Percentiles rank a stretch among this genome's conserved stretches.
Evolutionary conservation across 495 filamentous ascomycete genomes (phyloP).

Genomic region (Melanomma pulvis-pyrius): DNA sequence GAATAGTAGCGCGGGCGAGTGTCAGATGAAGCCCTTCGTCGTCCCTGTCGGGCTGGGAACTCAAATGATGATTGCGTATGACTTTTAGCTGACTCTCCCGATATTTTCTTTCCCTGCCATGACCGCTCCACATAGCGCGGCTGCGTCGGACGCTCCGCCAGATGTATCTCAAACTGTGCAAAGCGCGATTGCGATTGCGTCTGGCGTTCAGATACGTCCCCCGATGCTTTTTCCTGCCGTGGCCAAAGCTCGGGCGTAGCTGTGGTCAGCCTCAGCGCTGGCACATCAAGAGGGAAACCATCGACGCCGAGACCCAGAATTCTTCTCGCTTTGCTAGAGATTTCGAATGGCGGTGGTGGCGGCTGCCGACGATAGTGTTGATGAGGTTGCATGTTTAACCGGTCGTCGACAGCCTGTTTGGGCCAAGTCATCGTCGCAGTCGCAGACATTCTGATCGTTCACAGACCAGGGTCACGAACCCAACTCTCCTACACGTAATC

Average conservation of each 20-base stretch:
- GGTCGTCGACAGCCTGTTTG: background rate
- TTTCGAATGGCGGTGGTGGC: background rate
- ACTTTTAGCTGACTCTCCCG: background rate
- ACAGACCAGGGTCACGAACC: background rate
- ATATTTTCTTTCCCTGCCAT: background rate
- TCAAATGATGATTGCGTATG: background rate
- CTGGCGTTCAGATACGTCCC: background rate
- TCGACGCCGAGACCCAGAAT: background rate
- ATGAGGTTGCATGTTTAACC: background rate
- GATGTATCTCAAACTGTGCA: background rate
- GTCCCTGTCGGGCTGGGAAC: background rate
- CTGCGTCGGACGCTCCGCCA: background rate
- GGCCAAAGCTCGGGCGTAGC: background rate
- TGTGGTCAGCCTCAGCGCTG: background rate
- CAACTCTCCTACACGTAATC: conserved; percentile 1
- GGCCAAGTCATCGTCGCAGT: background rate
- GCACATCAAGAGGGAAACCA: background rate
- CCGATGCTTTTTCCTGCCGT: background rate
- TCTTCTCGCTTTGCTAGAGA: background rate
- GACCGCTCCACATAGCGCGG: background rate
- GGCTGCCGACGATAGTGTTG: background rate
- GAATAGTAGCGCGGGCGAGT: background rate
- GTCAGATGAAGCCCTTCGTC: background rate
- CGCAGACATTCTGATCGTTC: background rate
- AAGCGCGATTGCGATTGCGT: background rate